Base-by-base conservation (phyloP, 1,139 yeast genomes). In the Diutina scorzettiae region DNA sequence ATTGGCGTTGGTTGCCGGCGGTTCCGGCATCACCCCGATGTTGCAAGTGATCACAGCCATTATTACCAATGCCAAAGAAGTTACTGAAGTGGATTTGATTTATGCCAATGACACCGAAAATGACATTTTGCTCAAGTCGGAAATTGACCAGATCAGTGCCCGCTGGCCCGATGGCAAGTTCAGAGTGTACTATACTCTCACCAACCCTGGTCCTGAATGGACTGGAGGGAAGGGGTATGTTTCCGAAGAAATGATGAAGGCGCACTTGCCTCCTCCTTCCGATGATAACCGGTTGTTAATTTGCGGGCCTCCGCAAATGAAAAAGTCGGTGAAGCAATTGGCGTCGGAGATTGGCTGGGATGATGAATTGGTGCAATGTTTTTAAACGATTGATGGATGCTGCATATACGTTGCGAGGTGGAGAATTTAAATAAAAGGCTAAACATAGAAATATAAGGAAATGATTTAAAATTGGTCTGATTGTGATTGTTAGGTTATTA, bases 11-110 rank as follows among this genome's bases (percentile, higher is more conserved):
- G 68, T 82, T 50, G 95, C 96, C 36, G 91, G 89, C 51, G 98
- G 98, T 56, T 83, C 87, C 0, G 96, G 91, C 43, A 79, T 82
- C 46, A 81, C 93, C 12, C 91, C 93, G 20, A 76, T 81, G 53
- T 66, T 82, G 47, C 87, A 82, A 55, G 81, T 82, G 12, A 73
- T 87, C 52, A 77, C 80, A 52, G 87, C 87, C 43, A 75, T 77
- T 43, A 74, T 81, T 46, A 81, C 87, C 24, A 76, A 79, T 34
- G 78, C 84, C 7, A 76, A 71, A 43, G 96, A 86, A 59, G 72
- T 70, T 49, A 81, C 89, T 34, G 69, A 69, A 45, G 82, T 83
- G 43, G 65, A 75, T 2, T 61, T 82, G 49, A 64, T 81, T 46
- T 89, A 82, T 57, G 96, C 95, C 54, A 84, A 83, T 55, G 81